phyloP scores from a whole-genome alignment of 2,329 filamentous ascomycete species.

The Ophiocordyceps camponoti-rufipedis region DNA sequence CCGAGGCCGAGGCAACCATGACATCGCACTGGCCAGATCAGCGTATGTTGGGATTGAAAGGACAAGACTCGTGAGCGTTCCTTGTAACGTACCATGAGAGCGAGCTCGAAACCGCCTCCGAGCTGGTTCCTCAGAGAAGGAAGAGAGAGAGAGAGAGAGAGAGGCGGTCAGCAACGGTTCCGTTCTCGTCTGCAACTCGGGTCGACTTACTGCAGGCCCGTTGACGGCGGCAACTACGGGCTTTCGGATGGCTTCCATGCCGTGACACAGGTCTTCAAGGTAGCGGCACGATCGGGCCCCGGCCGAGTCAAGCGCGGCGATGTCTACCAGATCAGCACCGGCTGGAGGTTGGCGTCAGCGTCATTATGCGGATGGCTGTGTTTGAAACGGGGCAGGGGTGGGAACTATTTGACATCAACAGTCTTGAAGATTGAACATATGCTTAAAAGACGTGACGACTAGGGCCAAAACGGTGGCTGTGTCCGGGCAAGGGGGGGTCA shows the following conservation, averaged over 20 bases:
- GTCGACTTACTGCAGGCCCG: constrained; percentile 26
- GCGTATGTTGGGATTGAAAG: too few species aligned
- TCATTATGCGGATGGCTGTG: too few species aligned
- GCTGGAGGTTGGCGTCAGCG: constrained; percentile 6
- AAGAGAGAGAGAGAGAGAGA: too few species aligned
- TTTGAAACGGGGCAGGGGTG: background rate
- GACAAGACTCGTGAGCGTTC: too few species aligned
- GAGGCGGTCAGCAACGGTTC: too few species aligned
- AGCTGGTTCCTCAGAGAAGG: constrained; percentile 12
- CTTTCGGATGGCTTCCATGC: constrained; percentile 18
- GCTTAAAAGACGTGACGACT: too few species aligned
- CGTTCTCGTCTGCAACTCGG: too few species aligned
- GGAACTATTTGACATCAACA: background rate
- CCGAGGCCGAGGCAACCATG: constrained; percentile 16
- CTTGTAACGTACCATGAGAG: constrained; percentile 19
- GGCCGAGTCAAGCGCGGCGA: constrained; percentile 14
- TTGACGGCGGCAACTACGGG: constrained; percentile 30
- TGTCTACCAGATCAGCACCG: constrained; percentile 18
- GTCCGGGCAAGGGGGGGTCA: too few species aligned
- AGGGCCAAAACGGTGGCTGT: too few species aligned
- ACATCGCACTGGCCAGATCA: constrained; percentile 15
- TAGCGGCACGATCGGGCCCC: constrained; percentile 15
- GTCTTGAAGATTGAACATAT: too few species aligned
- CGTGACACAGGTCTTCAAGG: constrained; percentile 21
- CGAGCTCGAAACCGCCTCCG: constrained; percentile 31